Evolutionary conservation across 352 stramenopile species (phyloP), one percentile per base, ranked within the genome.

Genomic region (Saprolegnia diclina): DNA sequence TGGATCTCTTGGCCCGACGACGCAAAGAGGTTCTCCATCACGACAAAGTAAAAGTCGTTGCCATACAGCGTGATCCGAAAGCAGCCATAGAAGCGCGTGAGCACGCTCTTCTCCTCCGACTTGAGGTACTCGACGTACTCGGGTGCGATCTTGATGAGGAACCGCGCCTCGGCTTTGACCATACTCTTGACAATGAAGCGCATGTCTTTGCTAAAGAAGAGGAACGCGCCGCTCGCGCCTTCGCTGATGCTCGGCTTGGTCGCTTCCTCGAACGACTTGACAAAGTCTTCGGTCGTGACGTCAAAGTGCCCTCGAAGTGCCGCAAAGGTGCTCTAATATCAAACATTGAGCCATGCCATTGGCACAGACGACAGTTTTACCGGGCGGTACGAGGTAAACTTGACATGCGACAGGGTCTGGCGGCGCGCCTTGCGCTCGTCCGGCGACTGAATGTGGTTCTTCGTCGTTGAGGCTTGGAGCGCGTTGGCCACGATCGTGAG

Each of bases 21-120:
- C 56, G 87, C 81, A 71, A 97, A 96, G 18, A 97, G 76, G 56
- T 97, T 97, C 62, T 93, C 88, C 90, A 97, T 97, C 37, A 97
- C 88, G 61, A 97, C 82, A 70, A 97, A 97, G 65, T 92, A 94
- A 64, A 97, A 95, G 11, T 84, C 82, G 59, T 91, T 91, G 71
- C 91, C 85, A 75, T 95, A 96, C 72, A 97, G 76, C 14, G 79
- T 91, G 66, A 97, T 93, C 71, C 85, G 88, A 74, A 96, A 94
- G 67, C 87, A 94, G 0, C 90, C 90, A 65, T 89, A 93, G 65
- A 97, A 97, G 64, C 94, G 91, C 42, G 87, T 96, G 40, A 97
- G 79, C 18, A 95, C 74, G 35, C 83, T 93, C 42, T 75, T 70
- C 22, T 83, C 85, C 37, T 93, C 82, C 57, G 77, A 68, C 29